Evolutionary conservation across 306 rosid genomes (phyloP), one percentile per base, ranked within the genome.

Genomic region (Cotoneaster glaucophyllus): DNA sequence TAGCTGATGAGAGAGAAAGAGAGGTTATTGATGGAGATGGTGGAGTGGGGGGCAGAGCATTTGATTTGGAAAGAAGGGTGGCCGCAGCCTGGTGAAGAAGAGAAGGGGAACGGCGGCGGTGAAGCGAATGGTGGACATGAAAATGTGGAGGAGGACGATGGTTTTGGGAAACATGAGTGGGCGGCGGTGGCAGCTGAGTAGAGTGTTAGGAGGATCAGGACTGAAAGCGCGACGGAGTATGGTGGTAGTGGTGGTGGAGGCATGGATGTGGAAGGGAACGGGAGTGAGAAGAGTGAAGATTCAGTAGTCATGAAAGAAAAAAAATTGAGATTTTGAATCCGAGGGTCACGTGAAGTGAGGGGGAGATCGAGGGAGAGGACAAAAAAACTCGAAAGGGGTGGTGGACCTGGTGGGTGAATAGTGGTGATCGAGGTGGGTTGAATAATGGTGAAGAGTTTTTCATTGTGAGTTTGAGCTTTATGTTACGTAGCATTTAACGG

Each of bases 1-100:
- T 77, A 92, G 44, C 57, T 31, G 18, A 92, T 73, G 11, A 95
- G 58, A n/a, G 93, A 87, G 84, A 90, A 92, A 9, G 98, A 21
- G 57, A 85, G 22, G 54, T 88, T 77, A 82, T 95, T 90, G 13
- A 92, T 88, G 79, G 96, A 58, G 74, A 95, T 76, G 29, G 74
- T 1, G 17, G 99, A 90, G 70, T 82, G 77, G 0, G 88, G 87
- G 11, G 87, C 26, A 7, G 90, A 77, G 69, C 99, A 95, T 5
- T 72, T 81, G 0, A 95, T 48, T 18, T 92, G 98, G 76, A 95
- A 92, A 13, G 88, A 88, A 19, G 99, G 99, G 88, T 95, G 99
- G 68, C 99, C 99, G 19, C 95, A 89, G 0, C 97, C 97, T 0
- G 87, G 92, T 0, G 86, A 64, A 25, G 82, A 79, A 7, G 99